Evolutionary conservation across 2,329 filamentous ascomycete genomes (phyloP), one percentile per base, ranked within the genome.

Genomic region (Verticillium nubilum): DNA sequence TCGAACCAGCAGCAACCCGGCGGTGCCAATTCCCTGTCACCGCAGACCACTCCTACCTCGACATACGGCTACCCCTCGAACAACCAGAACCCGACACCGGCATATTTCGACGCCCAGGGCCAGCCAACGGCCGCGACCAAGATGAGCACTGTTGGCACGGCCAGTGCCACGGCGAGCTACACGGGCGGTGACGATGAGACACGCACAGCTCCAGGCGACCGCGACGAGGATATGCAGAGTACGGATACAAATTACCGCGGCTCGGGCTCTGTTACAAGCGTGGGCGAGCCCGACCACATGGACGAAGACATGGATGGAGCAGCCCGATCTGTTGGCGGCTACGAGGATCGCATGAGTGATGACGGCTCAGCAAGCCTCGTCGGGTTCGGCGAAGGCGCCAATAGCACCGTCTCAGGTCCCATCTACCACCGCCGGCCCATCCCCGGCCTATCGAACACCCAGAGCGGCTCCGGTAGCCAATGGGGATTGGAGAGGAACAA

Each of bases 111-210:
- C 69, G 82, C 84, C 56, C 87, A 85, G 67, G 85, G 89, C 28
- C 88, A 87, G 69, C 90, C 79, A 66, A 81, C 62, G 71, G 88
- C 79, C 64, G 82, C 78, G 62, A 94, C 78, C 76, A 91, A 83
- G 86, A 95, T 87, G 75, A 95, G 90, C 77, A 98, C 94, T 0
- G 93, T 97, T 26, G 94, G 94, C 60, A 91, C 89, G 54, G 94
- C 94, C 28, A 94, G 90, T 65, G 94, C 93, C 2, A 97, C 93
- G 0, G 90, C 89, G 60, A 92, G 89, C 65, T 78, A 86, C 63
- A 75, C 79, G 5, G 85, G 81, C 60, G 85, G 86, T 67, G 83
- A 80, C 57, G 70, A 70, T 59, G 73, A 74, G 57, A 83, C 64
- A 28, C 71, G 75, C 50, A 81, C 83, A 58, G 85, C 72, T 42